A percentile compares a stretch with the other conserved stretches of the same genome.
Conservation (phyloP, 352 stramenopile genomes). For the Elongisporangium senticosum region DNA sequence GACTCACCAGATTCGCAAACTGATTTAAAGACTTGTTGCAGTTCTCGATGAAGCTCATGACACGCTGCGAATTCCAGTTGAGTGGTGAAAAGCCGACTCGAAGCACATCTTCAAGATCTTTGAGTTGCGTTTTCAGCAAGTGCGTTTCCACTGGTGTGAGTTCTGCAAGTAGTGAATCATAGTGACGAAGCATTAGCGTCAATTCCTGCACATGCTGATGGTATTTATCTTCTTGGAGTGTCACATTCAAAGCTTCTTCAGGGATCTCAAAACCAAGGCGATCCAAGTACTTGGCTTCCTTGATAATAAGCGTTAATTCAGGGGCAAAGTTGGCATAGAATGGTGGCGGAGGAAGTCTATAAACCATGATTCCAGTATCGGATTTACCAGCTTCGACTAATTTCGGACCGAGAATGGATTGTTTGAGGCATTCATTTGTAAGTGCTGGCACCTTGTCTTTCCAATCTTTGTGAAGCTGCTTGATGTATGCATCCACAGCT, state of each 20-base stretch:
- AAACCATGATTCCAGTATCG: constrained; percentile 67
- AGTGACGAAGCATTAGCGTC: constrained; percentile 88
- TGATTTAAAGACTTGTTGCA: constrained; percentile 91
- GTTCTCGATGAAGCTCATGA: constrained; percentile 93
- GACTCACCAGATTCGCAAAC: constrained; percentile 90
- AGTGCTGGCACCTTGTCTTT: constrained; percentile 78
- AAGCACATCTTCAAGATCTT: constrained; percentile 82
- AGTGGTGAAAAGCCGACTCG: constrained; percentile 90
- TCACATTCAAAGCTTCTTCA: constrained; percentile 93
- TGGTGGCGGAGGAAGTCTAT: constrained; percentile 84
- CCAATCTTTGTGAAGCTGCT: constrained; percentile 91
- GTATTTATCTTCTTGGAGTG: constrained; percentile 96
- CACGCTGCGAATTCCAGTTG: constrained; percentile 97
- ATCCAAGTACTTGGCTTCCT: constrained; percentile 95
- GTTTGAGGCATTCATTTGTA: constrained; percentile 92
- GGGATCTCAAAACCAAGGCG: constrained; percentile 93
- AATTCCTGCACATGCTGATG: constrained; percentile 92
- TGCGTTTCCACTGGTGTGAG: constrained; percentile 89
- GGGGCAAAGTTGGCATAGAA: constrained; percentile 93
- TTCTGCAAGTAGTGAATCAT: constrained; percentile 78
- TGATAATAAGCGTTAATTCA: constrained; percentile 93
- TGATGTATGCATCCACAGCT: constrained; percentile 91
- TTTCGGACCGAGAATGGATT: constrained; percentile 88
- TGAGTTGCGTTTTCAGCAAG: constrained; percentile 86
- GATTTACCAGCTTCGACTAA: constrained; percentile 72